Evolutionary conservation across 2,329 filamentous ascomycete genomes (phyloP).

Genomic region (Aplosporella prunicola): DNA sequence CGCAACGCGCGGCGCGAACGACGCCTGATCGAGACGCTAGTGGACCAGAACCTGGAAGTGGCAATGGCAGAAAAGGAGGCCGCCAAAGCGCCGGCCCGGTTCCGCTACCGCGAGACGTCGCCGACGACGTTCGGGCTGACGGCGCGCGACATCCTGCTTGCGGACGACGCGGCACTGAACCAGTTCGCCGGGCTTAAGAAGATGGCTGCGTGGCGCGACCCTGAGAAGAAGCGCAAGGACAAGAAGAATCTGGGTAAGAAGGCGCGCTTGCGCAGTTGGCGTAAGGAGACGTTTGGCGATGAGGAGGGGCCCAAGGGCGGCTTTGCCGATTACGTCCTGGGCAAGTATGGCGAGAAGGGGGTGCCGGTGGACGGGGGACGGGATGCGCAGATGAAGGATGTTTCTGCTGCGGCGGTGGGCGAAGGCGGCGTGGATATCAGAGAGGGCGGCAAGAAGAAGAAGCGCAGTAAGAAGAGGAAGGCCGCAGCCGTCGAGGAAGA

Average conservation of each 20-base stretch:
- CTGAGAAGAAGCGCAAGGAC: conserved; percentile 81
- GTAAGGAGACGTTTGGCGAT: conserved; percentile 56
- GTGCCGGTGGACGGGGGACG: neutral
- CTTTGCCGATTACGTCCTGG: conserved; percentile 24
- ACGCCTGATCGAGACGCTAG: conserved; percentile 72
- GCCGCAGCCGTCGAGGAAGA: conserved; percentile 9
- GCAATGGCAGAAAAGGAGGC: conserved; percentile 48
- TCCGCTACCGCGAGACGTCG: conserved; percentile 92
- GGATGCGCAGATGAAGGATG: conserved; percentile 20
- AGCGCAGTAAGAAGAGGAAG: conserved; percentile 28
- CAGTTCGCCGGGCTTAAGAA: conserved; percentile 91
- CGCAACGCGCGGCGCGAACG: conserved; percentile 72
- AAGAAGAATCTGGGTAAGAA: conserved; percentile 88
- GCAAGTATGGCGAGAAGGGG: conserved; percentile 22
- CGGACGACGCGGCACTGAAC: conserved; percentile 77
- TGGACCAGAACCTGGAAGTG: conserved; percentile 72
- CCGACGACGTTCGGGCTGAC: conserved; percentile 85
- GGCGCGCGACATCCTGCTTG: conserved; percentile 81
- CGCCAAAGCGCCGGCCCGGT: conserved; percentile 45
- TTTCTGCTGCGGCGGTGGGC: conserved; percentile 17
- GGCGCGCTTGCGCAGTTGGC: conserved; percentile 80
- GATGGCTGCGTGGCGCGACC: conserved; percentile 78
- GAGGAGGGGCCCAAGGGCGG: conserved; percentile 43
- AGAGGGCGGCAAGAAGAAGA: conserved; percentile 27
- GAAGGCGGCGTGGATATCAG: conserved; percentile 26